Evolutionary conservation across 2,329 filamentous ascomycete genomes (phyloP), one percentile per base, ranked within the genome.

Genomic region (Kalmusia sp.): DNA sequence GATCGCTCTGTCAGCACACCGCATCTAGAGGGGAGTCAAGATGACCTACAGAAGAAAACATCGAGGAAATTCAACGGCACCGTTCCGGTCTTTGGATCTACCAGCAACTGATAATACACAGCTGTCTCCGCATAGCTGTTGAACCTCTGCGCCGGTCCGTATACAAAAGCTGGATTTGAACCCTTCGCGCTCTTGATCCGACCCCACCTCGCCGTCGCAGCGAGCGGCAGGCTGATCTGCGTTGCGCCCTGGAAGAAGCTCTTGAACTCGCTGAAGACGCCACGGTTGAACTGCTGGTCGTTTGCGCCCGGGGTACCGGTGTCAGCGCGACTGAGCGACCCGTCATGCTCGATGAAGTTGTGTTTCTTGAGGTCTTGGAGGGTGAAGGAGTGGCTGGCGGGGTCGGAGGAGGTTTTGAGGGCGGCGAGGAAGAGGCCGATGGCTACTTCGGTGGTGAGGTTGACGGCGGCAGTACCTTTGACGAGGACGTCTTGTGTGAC

Each of bases 311-410:
- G 55, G 4, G 55, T 17, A 38, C 64, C 63, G 11, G 55, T 39
- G 33, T 64, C 61, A n/a, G 37, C 33, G 9, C 69, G 61, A 0
- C 59, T 61, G 2, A 73, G 61, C 2, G 65, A 70, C 37, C 61
- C 68, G 46, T 74, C 71, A 41, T 74, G 69, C 50, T 74, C 71
- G 21, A 74, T 60, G 6, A 59, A 52, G 33, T 64, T 59, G 55
- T 73, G 71, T 11, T 57, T 61, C n/a, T 57, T 56, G 1, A 73
- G 52, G 38, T 72, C 63, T 24, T 67, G 61, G 12, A 73, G 59
- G 41, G 64, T 62, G 40, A 72, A 58, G 28, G 47, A 41, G 22
- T 24, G 28, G 33, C 31, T 37, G 44, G 33, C 33, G 12, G 44
- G 44, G n/a, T 35, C 33, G 0, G 44, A 47, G 1, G 44, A 47